Percentiles rank a stretch among this genome's conserved stretches.
phyloP scores from a whole-genome alignment of 306 rosid species.

The Begonia fuchsioides region DNA sequence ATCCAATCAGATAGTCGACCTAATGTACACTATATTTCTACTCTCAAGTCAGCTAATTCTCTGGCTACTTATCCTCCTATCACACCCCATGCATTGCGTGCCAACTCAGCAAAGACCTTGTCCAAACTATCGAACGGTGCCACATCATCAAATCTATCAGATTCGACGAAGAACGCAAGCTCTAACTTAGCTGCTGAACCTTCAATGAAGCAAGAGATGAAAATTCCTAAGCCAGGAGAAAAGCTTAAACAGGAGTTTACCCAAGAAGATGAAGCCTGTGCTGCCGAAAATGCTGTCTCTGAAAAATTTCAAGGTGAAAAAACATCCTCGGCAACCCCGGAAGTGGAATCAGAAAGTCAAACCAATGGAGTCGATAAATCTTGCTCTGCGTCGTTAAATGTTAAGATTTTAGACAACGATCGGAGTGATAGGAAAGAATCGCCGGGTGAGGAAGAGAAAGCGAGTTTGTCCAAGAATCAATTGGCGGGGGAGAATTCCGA shows the following conservation, averaged over 20 bases:
- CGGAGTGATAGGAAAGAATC: not conserved
- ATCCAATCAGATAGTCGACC: conserved; percentile 24
- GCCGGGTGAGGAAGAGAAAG: no score
- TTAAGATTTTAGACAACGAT: not conserved
- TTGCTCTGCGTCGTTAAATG: not conserved
- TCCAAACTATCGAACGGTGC: conserved; percentile 9
- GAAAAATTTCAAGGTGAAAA: not conserved
- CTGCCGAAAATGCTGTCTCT: not conserved
- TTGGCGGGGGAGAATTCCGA: no score
- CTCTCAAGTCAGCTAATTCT: conserved; percentile 10
- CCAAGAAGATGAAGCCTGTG: conserved; percentile 5
- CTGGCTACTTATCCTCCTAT: conserved; percentile 10
- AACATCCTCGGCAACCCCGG: not conserved
- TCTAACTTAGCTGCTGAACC: conserved; percentile 12
- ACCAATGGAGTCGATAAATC: conserved; percentile 1
- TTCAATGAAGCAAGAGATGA: conserved; percentile 20
- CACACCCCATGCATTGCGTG: conserved; percentile 8
- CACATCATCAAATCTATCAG: conserved; percentile 7
- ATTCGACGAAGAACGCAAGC: conserved; percentile 16
- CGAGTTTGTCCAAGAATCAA: no score
- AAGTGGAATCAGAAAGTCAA: not conserved
- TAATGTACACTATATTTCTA: conserved; percentile 15
- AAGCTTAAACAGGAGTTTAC: conserved; percentile 13
- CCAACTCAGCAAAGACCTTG: conserved; percentile 12
- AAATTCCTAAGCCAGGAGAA: conserved; percentile 8